Evolutionary conservation across 164 flowering plant species (phyloP).

Genomic region (Liquidambar formosana): DNA sequence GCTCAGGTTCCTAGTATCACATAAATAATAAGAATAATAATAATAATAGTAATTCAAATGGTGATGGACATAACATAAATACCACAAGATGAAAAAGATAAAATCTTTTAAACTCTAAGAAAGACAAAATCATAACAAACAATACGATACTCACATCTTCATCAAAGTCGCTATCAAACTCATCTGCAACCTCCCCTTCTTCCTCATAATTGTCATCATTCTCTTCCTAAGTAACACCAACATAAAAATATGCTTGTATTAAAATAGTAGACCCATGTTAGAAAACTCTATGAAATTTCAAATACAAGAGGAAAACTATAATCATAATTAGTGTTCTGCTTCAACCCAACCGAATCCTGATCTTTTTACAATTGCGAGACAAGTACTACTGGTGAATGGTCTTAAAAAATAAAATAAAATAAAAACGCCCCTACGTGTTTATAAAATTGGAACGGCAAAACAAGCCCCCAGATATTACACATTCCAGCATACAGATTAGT

Average conservation of each 20-base stretch:
- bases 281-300: no score
- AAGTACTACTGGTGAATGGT: no score
- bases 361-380: no score
- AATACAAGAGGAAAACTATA: no score
- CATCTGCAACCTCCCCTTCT: slow-evolving; percentile 79
- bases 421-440: no score
- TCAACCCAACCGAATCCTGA: neutral
- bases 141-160: slow-evolving; percentile 73
- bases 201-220: slow-evolving; percentile 72
- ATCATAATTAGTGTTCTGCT: no score
- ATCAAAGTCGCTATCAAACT: slow-evolving; percentile 92
- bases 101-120: neutral
- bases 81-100: neutral
- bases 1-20: slow-evolving; percentile 75
- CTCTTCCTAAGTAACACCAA: slow-evolving; percentile 58
- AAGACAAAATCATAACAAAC: neutral
- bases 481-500: no score
- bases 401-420: no score
- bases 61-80: neutral
- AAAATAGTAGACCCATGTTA: neutral
- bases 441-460: no score
- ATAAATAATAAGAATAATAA: no score
- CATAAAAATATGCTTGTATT: neutral
- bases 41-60: neutral
- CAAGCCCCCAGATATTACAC: neutral